Percentiles rank a stretch among this genome's conserved stretches.
Conservation (phyloP, 2,329 filamentous ascomycete species). For the Lomentospora prolificans region DNA sequence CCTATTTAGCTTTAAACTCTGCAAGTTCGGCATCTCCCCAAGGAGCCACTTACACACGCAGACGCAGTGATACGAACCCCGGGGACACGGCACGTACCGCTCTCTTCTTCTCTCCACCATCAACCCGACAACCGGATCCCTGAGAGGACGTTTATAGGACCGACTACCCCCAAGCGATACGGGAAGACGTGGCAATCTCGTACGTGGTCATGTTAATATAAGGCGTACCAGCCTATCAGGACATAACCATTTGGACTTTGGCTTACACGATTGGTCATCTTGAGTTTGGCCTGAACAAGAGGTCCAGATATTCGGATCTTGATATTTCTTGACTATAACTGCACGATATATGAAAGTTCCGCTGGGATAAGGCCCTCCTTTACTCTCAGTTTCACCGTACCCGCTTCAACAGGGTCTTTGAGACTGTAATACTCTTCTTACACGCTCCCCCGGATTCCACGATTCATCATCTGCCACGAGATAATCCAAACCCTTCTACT, state of each 20-base stretch:
- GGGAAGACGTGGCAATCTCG: background rate
- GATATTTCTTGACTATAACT: too few relatives aligned
- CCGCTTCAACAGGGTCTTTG: slow-evolving; percentile 1
- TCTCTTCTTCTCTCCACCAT: background rate
- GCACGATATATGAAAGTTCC: too few relatives aligned
- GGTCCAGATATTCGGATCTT: too few relatives aligned
- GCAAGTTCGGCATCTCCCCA: background rate
- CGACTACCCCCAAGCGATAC: background rate
- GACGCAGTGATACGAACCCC: too few relatives aligned
- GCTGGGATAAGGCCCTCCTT: background rate
- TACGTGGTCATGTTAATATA: background rate
- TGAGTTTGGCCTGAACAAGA: too few relatives aligned
- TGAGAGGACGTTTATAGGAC: background rate
- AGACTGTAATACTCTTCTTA: background rate
- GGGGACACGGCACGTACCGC: background rate
- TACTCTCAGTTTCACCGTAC: background rate
- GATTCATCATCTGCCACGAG: background rate
- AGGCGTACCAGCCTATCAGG: background rate
- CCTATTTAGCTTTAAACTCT: background rate
- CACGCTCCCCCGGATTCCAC: background rate
- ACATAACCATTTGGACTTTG: background rate
- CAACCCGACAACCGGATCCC: background rate
- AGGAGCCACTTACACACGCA: too few relatives aligned
- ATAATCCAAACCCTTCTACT: background rate
- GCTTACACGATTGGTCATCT: background rate